These are phyloP conservation scores for Crepidotus variabilis DNA, from an alignment of 768 basidiomycete genomes.

Conservation along the genomic window DNA sequence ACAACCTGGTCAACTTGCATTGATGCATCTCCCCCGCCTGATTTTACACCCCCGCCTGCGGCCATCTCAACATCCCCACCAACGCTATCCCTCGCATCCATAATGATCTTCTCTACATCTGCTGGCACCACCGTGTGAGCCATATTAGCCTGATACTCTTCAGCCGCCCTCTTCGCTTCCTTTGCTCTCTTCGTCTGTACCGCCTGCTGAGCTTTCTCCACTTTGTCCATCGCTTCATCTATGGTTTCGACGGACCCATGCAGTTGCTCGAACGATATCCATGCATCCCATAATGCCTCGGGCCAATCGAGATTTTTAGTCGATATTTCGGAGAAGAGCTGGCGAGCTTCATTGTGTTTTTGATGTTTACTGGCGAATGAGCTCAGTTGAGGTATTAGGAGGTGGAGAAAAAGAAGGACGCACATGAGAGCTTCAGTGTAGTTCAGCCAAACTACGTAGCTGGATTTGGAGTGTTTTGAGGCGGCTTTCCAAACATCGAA, in stretches of 20 bases:
- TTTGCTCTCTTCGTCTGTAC: conserved; percentile 18
- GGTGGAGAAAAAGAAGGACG: conserved; percentile 21
- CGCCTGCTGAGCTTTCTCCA: conserved; percentile 31
- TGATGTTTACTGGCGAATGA: conserved; percentile 40
- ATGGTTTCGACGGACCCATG: conserved; percentile 71
- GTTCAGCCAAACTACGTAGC: conserved; percentile 71
- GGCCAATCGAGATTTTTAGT: conserved; percentile 89
- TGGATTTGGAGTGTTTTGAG: conserved; percentile 62
- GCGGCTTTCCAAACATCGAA: conserved; percentile 64
- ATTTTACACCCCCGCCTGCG: conserved; percentile 2
- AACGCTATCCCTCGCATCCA: neutral
- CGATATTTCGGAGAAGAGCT: conserved; percentile 62
- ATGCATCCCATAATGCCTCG: conserved; percentile 90
- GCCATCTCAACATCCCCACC: conserved; percentile 31
- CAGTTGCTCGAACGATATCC: conserved; percentile 83
- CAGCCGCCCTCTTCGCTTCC: conserved; percentile 58
- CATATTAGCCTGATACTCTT: conserved; percentile 45
- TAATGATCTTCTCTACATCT: conserved; percentile 9
- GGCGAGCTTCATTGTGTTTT: conserved; percentile 57
- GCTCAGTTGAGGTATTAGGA: neutral
- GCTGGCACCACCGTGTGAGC: conserved; percentile 29
- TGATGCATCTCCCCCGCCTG: neutral
- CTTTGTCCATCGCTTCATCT: conserved; percentile 56
- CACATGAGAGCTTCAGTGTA: conserved; percentile 77
- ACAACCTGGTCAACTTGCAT: conserved; percentile 26